Conservation (phyloP, 768 basidiomycete species). For the Paxillus ammoniavirescens region DNA sequence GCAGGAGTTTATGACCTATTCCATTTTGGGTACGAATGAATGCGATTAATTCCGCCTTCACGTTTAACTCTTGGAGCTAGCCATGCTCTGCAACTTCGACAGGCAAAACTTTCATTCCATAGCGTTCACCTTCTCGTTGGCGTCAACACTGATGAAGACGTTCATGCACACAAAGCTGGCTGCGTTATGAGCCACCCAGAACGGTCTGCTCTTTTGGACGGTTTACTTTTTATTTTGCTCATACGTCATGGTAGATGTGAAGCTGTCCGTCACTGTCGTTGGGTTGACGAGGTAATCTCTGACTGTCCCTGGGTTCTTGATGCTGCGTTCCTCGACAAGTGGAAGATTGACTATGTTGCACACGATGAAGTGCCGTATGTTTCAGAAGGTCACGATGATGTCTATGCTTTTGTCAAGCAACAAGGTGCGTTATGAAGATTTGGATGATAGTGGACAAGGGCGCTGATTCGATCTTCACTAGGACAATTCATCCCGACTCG, state of each 20-base stretch:
- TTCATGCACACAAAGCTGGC: constrained; percentile 72
- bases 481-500: constrained; percentile 95
- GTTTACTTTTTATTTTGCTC: background rate
- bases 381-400: constrained; percentile 77
- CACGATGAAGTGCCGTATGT: constrained; percentile 93
- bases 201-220: constrained; percentile 43
- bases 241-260: constrained; percentile 57
- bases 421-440: constrained; percentile 53
- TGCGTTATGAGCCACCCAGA: constrained; percentile 90
- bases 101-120: constrained; percentile 93
- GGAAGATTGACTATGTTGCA: constrained; percentile 93
- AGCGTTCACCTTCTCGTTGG: constrained; percentile 89
- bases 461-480: constrained; percentile 27
- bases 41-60: background rate
- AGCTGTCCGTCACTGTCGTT: constrained; percentile 91
- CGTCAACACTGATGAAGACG: constrained; percentile 88
- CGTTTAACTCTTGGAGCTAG: constrained; percentile 39
- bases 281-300: constrained; percentile 93
- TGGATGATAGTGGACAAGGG: background rate
- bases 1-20: constrained; percentile 95
- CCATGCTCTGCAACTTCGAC: constrained; percentile 92
- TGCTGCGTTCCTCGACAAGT: constrained; percentile 76
- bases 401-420: constrained; percentile 78
- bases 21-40: constrained; percentile 77
- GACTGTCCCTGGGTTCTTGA: constrained; percentile 91